Evolutionary conservation across 768 basidiomycete genomes (phyloP), one percentile per base, ranked within the genome.

Genomic region (Boletus rubroflammeus): DNA sequence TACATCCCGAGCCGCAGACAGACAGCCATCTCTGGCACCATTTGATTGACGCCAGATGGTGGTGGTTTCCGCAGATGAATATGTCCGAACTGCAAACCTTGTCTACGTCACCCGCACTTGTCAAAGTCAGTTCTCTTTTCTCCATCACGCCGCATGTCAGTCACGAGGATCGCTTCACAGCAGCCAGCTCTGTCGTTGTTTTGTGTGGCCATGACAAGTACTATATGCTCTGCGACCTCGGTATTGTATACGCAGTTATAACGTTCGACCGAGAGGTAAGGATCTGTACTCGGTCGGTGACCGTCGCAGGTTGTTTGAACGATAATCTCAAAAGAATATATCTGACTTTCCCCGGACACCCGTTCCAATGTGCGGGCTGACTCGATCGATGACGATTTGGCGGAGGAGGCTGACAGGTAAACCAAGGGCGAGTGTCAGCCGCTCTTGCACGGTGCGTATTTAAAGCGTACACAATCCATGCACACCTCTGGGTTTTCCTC

Each of bases 161-260:
- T 53, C 52, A 59, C 17, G 38, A 21, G 9, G 6, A 13, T 25
- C 26, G 5, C 19, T 51, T 39, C 21, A 10, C 45, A 63, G 64
- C 29, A 11, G 51, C 53, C 3, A 36, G 54, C 7, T 41, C 64
- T 11, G 17, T 56, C 3, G 13, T 54, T 4, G 29, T 64, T 35
- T 43, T 66, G 32, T 63, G 66, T 10, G 58, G 60, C 45, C 64
- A 65, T 43, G 41, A 61, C 43, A 14, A 57, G 64, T 47, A 28
- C 6, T 35, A 15, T 14, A 26, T 6, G 0, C 9, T 31, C 42
- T 26, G 25, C 14, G 29, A 35, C 19, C 34, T 17, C 14, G 32
- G 47, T n/a, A 14, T n/a, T 3, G 11, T 31, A 6, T 29, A n/a
- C 14, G 19, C 17, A 65, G 61, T 38, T 19, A 36, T 61, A n/a